Conservation (phyloP, 768 basidiomycete species). For the Mrakia hoshinonis region DNA sequence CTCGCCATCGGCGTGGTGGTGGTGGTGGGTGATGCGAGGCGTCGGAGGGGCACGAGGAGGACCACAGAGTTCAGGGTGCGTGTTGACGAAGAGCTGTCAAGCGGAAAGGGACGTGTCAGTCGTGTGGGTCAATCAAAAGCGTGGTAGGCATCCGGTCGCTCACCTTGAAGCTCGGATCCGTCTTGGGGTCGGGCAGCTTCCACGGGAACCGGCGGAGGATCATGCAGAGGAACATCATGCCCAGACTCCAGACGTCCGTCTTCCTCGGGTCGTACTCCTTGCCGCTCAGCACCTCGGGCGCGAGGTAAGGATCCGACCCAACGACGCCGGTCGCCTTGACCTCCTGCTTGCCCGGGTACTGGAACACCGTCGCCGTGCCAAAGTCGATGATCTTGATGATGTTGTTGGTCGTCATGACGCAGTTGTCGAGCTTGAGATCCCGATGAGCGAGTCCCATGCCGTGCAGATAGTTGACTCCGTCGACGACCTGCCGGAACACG, state of each 20-base stretch:
- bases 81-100: conserved; percentile 66
- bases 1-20: conserved; percentile 2
- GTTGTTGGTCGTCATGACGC: conserved; percentile 92
- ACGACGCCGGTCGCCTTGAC: conserved; percentile 79
- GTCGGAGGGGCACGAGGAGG: conserved; percentile 15
- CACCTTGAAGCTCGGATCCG: conserved; percentile 68
- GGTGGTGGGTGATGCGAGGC: background rate
- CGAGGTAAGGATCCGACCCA: conserved; percentile 95
- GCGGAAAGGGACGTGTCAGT: too few species aligned
- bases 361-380: conserved; percentile 98
- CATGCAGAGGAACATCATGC: conserved; percentile 99
- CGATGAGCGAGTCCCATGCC: conserved; percentile 95
- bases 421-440: conserved; percentile 98
- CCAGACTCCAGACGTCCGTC: conserved; percentile 97
- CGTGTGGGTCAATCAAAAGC: background rate
- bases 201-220: conserved; percentile 85
- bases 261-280: conserved; percentile 88
- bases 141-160: background rate
- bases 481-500: conserved; percentile 96
- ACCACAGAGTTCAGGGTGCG: conserved; percentile 73
- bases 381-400: conserved; percentile 99
- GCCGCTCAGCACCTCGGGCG: conserved; percentile 80
- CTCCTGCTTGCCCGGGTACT: conserved; percentile 83
- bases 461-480: conserved; percentile 96
- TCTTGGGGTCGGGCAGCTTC: conserved; percentile 94